Percentiles rank a stretch among this genome's conserved stretches.
Conservation (phyloP, 176 grass and related monocot species). For the Zizania latifolia region DNA sequence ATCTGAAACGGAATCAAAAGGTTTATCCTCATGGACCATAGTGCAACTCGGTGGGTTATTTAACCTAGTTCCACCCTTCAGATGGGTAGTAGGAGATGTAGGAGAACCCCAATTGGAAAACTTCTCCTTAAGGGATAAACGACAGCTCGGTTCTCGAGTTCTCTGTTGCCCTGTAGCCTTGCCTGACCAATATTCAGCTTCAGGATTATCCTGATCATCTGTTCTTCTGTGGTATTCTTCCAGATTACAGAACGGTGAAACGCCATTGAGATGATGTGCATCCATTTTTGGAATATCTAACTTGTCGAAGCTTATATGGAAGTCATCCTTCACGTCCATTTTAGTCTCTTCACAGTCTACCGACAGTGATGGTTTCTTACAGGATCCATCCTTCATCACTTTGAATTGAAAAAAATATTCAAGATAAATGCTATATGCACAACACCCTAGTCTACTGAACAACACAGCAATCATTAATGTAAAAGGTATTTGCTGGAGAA, state of each 20-base stretch:
- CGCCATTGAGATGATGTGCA: slow-evolving; percentile 29
- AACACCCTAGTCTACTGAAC: slow-evolving; percentile 7
- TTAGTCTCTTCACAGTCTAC: slow-evolving; percentile 22
- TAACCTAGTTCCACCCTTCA: slow-evolving; percentile 14
- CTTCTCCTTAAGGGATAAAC: slow-evolving; percentile 43
- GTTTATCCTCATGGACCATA: slow-evolving; percentile 8
- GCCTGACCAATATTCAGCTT: slow-evolving; percentile 31
- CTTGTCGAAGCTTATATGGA: slow-evolving; percentile 29
- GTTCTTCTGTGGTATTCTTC: slow-evolving; percentile 26
- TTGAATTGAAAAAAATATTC: slow-evolving; percentile 7
- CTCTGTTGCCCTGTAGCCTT: slow-evolving; percentile 16
- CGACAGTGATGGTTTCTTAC: slow-evolving; percentile 33
- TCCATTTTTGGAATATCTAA: slow-evolving; percentile 38
- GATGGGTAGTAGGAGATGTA: slow-evolving; percentile 19
- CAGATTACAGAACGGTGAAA: slow-evolving; percentile 21
- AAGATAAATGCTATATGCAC: slow-evolving; percentile 1
- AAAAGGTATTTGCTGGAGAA: slow-evolving; percentile 9
- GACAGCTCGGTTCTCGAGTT: slow-evolving; percentile 36
- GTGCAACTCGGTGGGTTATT: slow-evolving; percentile 19
- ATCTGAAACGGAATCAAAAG: slow-evolving; percentile 24
- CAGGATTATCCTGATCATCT: slow-evolving; percentile 26
- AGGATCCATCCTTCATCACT: slow-evolving; percentile 28
- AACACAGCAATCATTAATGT: slow-evolving; percentile 8
- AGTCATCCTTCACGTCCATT: slow-evolving; percentile 31
- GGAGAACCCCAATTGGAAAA: slow-evolving; percentile 35